phyloP scores from a whole-genome alignment of 2,329 filamentous ascomycete species.

The Fusarium tupiense region DNA sequence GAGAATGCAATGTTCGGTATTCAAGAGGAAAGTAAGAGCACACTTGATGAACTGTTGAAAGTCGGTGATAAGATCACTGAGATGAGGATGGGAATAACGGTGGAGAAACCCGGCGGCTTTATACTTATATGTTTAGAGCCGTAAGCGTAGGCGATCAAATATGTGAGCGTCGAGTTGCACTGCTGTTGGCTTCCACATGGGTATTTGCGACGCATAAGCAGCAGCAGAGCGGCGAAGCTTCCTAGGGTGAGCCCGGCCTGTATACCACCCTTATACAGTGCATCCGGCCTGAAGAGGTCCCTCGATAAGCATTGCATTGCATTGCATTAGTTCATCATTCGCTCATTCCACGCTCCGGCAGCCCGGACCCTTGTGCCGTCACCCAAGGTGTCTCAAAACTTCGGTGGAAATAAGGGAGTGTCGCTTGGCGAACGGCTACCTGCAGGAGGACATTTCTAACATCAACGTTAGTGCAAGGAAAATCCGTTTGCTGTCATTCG shows the following conservation, averaged over 20 bases:
- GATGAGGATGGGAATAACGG: neutral
- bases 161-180: neutral
- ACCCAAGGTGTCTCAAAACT: constrained; percentile 2
- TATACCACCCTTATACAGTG: constrained; percentile 5
- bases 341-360: constrained; percentile 20
- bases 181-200: constrained; percentile 14
- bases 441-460: constrained; percentile 10
- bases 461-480: neutral
- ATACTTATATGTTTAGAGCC: constrained; percentile 9
- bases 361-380: constrained; percentile 21
- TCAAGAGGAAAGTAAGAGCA: neutral
- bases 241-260: constrained; percentile 17
- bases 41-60: neutral
- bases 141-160: constrained; percentile 3
- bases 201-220: constrained; percentile 10
- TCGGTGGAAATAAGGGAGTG: neutral
- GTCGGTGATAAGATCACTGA: neutral
- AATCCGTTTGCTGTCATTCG: constrained; percentile 7
- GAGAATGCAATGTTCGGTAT: neutral
- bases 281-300: neutral
- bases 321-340: constrained; percentile 27
- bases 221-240: constrained; percentile 11
- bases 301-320: constrained; percentile 31
- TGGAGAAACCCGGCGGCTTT: constrained; percentile 2
- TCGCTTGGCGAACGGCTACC: constrained; percentile 4